A percentile compares a stretch with the other conserved stretches of the same genome.
These are phyloP conservation scores for Shiraia bambusicola DNA, from an alignment of 2,329 filamentous ascomycete genomes.

Conservation along the genomic window DNA sequence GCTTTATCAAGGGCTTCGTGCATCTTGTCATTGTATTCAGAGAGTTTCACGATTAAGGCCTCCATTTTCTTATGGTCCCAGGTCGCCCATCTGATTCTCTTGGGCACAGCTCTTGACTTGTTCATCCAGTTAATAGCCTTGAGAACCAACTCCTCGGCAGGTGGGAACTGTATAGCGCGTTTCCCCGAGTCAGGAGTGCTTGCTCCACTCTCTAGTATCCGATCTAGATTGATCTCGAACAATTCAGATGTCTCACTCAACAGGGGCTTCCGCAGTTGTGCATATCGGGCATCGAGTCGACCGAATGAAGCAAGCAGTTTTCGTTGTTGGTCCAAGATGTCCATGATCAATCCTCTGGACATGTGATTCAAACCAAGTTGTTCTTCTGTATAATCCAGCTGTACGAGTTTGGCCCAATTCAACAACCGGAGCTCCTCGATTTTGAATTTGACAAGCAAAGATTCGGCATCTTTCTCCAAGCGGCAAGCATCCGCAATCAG, in stretches of 20 bases:
- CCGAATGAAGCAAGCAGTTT: conserved; percentile 37
- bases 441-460: conserved; percentile 40
- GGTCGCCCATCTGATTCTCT: conserved; percentile 36
- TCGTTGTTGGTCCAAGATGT: conserved; percentile 39
- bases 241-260: conserved; percentile 27
- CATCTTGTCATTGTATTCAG: conserved; percentile 42
- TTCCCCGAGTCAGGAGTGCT: conserved; percentile 12
- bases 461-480: conserved; percentile 34
- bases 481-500: conserved; percentile 42
- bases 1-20: conserved; percentile 34
- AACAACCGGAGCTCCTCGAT: conserved; percentile 43
- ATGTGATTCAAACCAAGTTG: conserved; percentile 34
- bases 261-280: conserved; percentile 30
- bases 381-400: conserved; percentile 38
- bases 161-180: conserved; percentile 34
- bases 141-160: conserved; percentile 28
- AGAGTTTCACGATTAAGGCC: conserved; percentile 34
- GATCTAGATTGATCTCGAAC: conserved; percentile 14
- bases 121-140: conserved; percentile 35
- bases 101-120: conserved; percentile 25
- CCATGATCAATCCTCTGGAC: conserved; percentile 37
- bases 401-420: conserved; percentile 41
- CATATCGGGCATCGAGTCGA: conserved; percentile 34
- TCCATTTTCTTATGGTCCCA: conserved; percentile 38
- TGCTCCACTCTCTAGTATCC: conserved; percentile 12